Percentiles rank a stretch among this genome's conserved stretches.
Evolutionary conservation across 345 rosid species (phyloP).

Genomic region (Euphorbia lathyris): DNA sequence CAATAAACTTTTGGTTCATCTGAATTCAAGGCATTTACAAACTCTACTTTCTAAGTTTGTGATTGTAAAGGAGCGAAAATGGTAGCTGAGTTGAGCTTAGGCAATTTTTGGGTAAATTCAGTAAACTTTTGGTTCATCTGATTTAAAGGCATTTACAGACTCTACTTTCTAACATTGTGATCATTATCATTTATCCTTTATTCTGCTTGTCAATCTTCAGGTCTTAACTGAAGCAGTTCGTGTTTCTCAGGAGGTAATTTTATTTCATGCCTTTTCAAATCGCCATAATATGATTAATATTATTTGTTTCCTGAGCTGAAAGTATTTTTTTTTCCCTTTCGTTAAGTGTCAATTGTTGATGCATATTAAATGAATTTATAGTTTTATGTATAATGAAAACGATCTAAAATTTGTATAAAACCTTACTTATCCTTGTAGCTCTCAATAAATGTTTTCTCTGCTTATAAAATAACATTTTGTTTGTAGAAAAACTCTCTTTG

Average conservation of each 20-base stretch:
- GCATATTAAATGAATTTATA: background rate
- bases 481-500: background rate
- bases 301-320: background rate
- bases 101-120: background rate
- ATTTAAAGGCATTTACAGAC: background rate
- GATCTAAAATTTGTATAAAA: background rate
- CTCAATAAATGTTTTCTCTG: background rate
- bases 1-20: background rate
- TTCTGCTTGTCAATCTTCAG: conserved; percentile 43
- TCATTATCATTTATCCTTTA: conserved; percentile 15
- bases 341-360: background rate
- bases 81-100: background rate
- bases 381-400: background rate
- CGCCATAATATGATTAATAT: background rate
- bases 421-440: background rate
- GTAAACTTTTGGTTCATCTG: background rate
- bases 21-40: background rate
- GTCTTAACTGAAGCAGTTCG: conserved; percentile 92
- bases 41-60: background rate
- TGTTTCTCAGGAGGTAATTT: conserved; percentile 72
- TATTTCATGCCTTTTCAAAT: conserved; percentile 9
- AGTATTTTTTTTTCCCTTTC: background rate
- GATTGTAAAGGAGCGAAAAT: no score
- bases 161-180: background rate
- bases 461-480: background rate